Base-by-base conservation (phyloP, 495 filamentous ascomycete species). In the Daldinia decipiens region DNA sequence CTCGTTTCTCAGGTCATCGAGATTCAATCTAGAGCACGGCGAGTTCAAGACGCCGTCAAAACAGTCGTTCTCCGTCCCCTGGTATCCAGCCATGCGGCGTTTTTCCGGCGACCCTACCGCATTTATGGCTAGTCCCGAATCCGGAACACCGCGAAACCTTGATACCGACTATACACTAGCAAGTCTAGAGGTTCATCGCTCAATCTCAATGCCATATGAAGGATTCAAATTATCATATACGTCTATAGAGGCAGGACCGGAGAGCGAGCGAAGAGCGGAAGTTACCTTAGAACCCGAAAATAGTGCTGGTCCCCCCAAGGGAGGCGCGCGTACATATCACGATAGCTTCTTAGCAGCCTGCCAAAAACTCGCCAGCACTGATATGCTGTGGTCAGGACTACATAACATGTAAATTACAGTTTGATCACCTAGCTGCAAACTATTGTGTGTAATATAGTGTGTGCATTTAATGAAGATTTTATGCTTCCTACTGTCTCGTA, bases 81-180 rank as follows among this genome's bases (percentile, higher is more conserved):
- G 56, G 3, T 72, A 73, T 59, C 80, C 34, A 17, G 7, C 59
- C 21, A 59, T 11, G 13, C 47, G 3, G 19, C 34, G 19, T 21
- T 21, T 13, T 4, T 43, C 32, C 8, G 24, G 57, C 17, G 43
- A 4, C 21, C 0, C 17, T 2, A 36, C 57, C 60, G n/a, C 4
- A 15, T 26, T 15, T 24, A 17, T 62, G 9, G 1, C 26, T 1
- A 29, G 27, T 5, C 27, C 27, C 27, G 47, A 52, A 13, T 47
- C 54, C 5, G 5, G n/a, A 27, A 6, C 47, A 61, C 6, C 57
- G 27, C 0, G 65, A 74, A 29, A 74, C 26, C 21, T 80, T 26
- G 59, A 74, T 24, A 70, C 84, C 9, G 64, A 79, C 38, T 87
- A 88, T 77, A 68, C 79, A 21, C 83, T 85, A 67, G 78, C 76